Percentiles rank a stretch among this genome's conserved stretches.
phyloP scores from a whole-genome alignment of 345 rosid species.

The Populus nigra region DNA sequence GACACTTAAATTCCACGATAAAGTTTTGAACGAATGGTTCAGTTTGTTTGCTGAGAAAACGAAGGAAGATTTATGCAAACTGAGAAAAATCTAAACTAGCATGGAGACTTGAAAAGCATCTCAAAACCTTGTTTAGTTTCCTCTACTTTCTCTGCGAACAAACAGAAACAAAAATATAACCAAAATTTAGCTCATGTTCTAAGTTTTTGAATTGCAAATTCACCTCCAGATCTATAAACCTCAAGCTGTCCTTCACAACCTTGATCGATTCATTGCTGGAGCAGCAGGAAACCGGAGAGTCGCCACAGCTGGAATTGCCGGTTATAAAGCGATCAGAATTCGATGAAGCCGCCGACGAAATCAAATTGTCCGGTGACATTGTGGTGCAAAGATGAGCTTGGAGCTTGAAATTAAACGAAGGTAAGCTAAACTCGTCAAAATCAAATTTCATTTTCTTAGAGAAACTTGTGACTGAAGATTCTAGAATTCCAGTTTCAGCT shows the following conservation, averaged over 20 bases:
- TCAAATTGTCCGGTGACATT: background rate
- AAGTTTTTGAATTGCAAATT: background rate
- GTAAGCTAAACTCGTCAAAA: slow-evolving; percentile 15
- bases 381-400: background rate
- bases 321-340: slow-evolving; percentile 19
- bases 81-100: background rate
- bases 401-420: slow-evolving; percentile 19
- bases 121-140: background rate
- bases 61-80: background rate
- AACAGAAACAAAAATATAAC: slow-evolving; percentile 9
- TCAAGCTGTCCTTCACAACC: slow-evolving; percentile 31
- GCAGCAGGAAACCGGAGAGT: slow-evolving; percentile 19
- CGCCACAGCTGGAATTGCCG: slow-evolving; percentile 28
- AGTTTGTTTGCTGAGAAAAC: slow-evolving; percentile 3
- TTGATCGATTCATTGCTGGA: slow-evolving; percentile 38
- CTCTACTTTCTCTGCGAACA: slow-evolving; percentile 13
- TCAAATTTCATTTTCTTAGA: slow-evolving; percentile 35
- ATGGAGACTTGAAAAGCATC: background rate
- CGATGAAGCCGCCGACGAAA: slow-evolving; percentile 17
- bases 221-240: slow-evolving; percentile 57
- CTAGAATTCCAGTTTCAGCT: slow-evolving; percentile 10
- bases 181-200: background rate
- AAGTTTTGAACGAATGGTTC: background rate
- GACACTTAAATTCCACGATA: background rate
- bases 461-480: slow-evolving; percentile 36